phyloP scores from a whole-genome alignment of 805 yeast genomes.

The Saturnispora serradocipensis region DNA sequence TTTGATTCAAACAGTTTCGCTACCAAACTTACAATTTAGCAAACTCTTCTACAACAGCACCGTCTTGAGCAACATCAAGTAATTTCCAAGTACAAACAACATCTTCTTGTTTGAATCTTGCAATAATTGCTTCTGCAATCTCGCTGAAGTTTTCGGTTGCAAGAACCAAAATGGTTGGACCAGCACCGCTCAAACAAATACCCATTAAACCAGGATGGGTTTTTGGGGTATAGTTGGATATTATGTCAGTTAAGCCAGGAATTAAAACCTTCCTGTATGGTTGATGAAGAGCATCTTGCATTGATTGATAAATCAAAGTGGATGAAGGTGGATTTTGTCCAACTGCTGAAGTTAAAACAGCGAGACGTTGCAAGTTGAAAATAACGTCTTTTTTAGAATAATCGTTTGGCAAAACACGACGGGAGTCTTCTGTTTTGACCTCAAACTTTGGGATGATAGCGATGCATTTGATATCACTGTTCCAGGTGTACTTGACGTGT shows the following conservation, averaged over 20 bases:
- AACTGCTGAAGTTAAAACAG: slow-evolving; percentile 86
- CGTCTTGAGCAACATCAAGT: slow-evolving; percentile 80
- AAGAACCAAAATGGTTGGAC: slow-evolving; percentile 90
- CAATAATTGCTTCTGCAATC: slow-evolving; percentile 69
- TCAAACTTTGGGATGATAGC: slow-evolving; percentile 92
- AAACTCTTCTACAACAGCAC: slow-evolving; percentile 51
- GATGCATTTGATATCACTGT: slow-evolving; percentile 71
- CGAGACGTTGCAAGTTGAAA: slow-evolving; percentile 87
- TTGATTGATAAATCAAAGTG: slow-evolving; percentile 78
- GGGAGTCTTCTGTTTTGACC: slow-evolving; percentile 82
- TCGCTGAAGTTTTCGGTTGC: slow-evolving; percentile 83
- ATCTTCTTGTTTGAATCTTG: slow-evolving; percentile 51
- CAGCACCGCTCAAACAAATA: slow-evolving; percentile 94
- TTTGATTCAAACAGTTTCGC: background rate
- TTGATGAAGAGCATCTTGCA: slow-evolving; percentile 96
- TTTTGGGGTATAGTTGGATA: slow-evolving; percentile 70
- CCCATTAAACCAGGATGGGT: slow-evolving; percentile 83
- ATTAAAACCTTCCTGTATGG: slow-evolving; percentile 90
- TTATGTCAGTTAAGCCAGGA: slow-evolving; percentile 82
- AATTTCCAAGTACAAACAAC: slow-evolving; percentile 77
- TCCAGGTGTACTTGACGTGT: slow-evolving; percentile 80
- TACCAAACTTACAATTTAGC: slow-evolving; percentile 16
- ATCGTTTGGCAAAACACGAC: slow-evolving; percentile 79
- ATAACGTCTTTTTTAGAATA: slow-evolving; percentile 77
- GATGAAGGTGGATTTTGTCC: slow-evolving; percentile 73